phyloP scores from a whole-genome alignment of 352 stramenopile species.

The Globisporangium orthogonon region DNA sequence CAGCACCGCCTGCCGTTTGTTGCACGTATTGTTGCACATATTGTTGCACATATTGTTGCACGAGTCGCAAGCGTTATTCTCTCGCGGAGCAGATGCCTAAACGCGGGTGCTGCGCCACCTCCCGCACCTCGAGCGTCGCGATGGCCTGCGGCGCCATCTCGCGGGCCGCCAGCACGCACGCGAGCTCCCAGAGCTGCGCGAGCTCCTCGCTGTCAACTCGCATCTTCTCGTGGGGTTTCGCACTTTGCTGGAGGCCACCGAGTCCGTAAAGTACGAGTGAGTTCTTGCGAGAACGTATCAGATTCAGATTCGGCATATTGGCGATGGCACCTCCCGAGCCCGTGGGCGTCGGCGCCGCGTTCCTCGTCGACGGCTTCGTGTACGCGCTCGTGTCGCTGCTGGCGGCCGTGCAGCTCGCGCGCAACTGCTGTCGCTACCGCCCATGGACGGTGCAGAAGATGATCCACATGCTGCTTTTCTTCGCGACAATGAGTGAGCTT shows the following conservation, averaged over 20 bases:
- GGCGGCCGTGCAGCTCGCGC: constrained; percentile 61
- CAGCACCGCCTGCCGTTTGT: constrained; percentile 23
- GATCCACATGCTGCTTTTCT: constrained; percentile 79
- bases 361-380: constrained; percentile 58
- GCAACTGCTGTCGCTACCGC: constrained; percentile 78
- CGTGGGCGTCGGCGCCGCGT: constrained; percentile 50
- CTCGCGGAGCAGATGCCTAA: too few relatives aligned
- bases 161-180: constrained; percentile 34
- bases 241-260: too few relatives aligned
- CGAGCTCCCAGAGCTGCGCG: constrained; percentile 58
- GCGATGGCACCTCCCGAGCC: constrained; percentile 19
- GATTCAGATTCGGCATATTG: neutral
- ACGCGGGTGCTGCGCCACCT: too few relatives aligned
- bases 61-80: neutral
- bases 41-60: too few relatives aligned
- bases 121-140: constrained; percentile 42
- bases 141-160: constrained; percentile 30
- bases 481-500: constrained; percentile 53
- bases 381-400: constrained; percentile 61
- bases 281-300: neutral
- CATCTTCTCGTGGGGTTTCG: neutral
- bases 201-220: constrained; percentile 12
- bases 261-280: neutral
- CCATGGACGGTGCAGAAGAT: constrained; percentile 87
- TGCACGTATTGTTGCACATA: too few relatives aligned